These are phyloP conservation scores for Epichloe brachyelytri DNA, from an alignment of 2,329 filamentous ascomycete species.

Conservation along the genomic window DNA sequence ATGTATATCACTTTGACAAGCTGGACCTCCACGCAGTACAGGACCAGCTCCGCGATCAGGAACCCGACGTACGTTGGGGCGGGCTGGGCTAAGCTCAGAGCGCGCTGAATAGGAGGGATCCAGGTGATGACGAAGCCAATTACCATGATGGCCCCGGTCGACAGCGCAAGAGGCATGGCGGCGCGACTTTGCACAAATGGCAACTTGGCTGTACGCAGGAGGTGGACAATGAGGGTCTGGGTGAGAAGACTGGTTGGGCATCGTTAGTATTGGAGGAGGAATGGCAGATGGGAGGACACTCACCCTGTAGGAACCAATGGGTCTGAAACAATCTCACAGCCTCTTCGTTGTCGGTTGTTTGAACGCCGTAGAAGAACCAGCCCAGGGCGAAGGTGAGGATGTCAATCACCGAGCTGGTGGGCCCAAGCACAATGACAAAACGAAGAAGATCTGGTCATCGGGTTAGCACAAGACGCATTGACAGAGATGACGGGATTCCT, in stretches of 20 bases:
- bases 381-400: conserved; percentile 12
- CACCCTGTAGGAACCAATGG: conserved; percentile 16
- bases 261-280: background rate
- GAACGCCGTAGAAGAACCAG: conserved; percentile 14
- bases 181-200: conserved; percentile 15
- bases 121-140: conserved; percentile 15
- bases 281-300: background rate
- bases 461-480: background rate
- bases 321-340: conserved; percentile 12
- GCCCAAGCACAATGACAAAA: conserved; percentile 15
- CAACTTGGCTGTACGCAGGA: conserved; percentile 15
- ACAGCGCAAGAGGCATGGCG: conserved; percentile 11
- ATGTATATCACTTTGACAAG: conserved; percentile 16
- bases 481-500: background rate
- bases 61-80: conserved; percentile 12
- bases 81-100: conserved; percentile 11
- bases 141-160: conserved; percentile 13
- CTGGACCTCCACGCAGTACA: conserved; percentile 16
- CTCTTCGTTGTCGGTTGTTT: conserved; percentile 4
- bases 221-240: conserved; percentile 17
- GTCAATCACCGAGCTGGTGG: conserved; percentile 17
- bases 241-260: conserved; percentile 11
- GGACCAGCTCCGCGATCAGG: conserved; percentile 12
- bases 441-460: conserved; percentile 13
- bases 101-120: conserved; percentile 12